Base-by-base conservation (phyloP, 2,329 filamentous ascomycete genomes). In the Lasiodiplodia hormozganensis region DNA sequence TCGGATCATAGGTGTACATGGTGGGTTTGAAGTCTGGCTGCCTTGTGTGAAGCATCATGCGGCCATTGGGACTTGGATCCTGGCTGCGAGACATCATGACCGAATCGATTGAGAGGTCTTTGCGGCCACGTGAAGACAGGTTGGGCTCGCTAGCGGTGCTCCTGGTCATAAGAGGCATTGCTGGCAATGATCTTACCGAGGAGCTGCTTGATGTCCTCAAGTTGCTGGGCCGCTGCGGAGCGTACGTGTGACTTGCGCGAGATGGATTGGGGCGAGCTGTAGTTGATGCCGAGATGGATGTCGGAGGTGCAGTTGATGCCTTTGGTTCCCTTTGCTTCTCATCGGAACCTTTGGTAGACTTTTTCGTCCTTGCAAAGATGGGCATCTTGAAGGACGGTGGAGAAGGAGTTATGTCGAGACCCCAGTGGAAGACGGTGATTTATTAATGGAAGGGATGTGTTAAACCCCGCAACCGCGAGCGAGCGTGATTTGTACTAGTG, bases 351-450 rank as follows among this genome's bases (percentile, higher is more conserved):
- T 76, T 75, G 56, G 75, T 76, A 28, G 53, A 28, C n/a, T 58
- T 58, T 70, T 74, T 78, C 64, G 75, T 67, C 65, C 73, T 76
- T 4, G 74, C 74, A 67, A 78, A 76, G 54, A 77, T 73, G 23
- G 76, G 71, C 78, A 80, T 79, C 47, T 47, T 54, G 40, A 47
- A 14, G 8, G 12, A 56, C 0, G 47, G 57, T 34, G 51, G 12
- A 49, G 54, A 49, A 34, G 62, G 12, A 21, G 38, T 38, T 53
- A 28, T n/a, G 14, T 36, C 7, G 28, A 6, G 12, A 38, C 7
- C 3, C 53, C 34, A n/a, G 10, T 12, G 49, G 34, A 23, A 12
- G 62, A 21, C 18, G 53, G 5, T 58, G 38, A 54, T 23, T 40
- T 47, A 23, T 21, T 21, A 23, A 21, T n/a, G n/a, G 62, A 40